These are phyloP conservation scores for Fusarium pseudocircinatum DNA, from an alignment of 2,329 filamentous ascomycete species.

Conservation along the genomic window DNA sequence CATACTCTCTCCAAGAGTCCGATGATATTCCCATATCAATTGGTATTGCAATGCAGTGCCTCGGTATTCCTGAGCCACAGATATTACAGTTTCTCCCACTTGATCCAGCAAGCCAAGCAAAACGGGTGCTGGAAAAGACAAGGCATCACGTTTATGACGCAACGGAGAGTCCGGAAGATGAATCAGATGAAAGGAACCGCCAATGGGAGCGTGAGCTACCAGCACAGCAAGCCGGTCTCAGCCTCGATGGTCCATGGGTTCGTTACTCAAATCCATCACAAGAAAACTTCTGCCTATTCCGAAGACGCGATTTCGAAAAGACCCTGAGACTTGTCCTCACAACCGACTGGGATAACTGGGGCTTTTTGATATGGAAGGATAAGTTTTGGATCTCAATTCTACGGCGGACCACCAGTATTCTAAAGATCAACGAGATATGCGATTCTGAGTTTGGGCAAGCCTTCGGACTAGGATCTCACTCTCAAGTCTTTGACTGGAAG, in stretches of 20 bases:
- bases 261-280: neutral
- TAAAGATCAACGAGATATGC: neutral
- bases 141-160: rapidly evolving
- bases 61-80: neutral
- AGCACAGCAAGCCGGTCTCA: rapidly evolving
- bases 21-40: neutral
- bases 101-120: neutral
- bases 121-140: rapidly evolving
- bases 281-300: neutral
- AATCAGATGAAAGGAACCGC: rapidly evolving
- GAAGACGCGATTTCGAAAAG: rapidly evolving
- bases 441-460: neutral
- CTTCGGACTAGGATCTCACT: neutral
- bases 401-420: rapidly evolving
- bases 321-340: neutral
- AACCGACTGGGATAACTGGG: neutral
- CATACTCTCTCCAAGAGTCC: neutral
- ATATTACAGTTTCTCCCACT: rapidly evolving
- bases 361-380: neutral
- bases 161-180: rapidly evolving
- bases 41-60: neutral
- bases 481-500: neutral
- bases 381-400: neutral
- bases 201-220: rapidly evolving
- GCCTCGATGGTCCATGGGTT: neutral